A percentile compares a stretch with the other conserved stretches of the same genome.
These are phyloP conservation scores for Colletotrichum lindemuthianum DNA, from an alignment of 2,329 filamentous ascomycete genomes.

Conservation along the genomic window DNA sequence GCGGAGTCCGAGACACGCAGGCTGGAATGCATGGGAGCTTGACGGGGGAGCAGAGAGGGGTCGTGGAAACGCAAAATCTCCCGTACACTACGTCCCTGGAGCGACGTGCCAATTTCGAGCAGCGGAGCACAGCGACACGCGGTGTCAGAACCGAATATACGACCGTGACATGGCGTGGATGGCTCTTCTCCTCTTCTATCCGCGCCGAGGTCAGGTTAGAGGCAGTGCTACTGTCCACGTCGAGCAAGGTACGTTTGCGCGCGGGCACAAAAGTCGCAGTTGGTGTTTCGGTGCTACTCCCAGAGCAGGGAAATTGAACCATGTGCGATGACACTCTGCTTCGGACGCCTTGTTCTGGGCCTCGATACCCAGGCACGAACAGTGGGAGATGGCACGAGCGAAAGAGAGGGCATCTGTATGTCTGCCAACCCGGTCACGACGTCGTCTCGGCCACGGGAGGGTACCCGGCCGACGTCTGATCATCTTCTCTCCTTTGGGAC, in stretches of 20 bases:
- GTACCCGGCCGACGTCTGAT: background rate
- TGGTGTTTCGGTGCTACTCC: slow-evolving; percentile 30
- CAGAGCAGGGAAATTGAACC: slow-evolving; percentile 5
- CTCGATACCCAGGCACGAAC: too few species aligned
- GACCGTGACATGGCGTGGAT: slow-evolving; percentile 24
- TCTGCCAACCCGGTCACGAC: background rate
- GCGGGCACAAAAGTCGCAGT: slow-evolving; percentile 24
- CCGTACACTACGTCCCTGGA: background rate
- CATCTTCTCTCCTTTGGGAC: background rate
- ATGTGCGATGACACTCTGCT: background rate
- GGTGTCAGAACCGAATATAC: background rate
- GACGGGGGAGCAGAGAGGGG: slow-evolving; percentile 17
- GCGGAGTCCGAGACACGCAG: slow-evolving; percentile 27
- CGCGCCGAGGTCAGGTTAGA: too few species aligned
- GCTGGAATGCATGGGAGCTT: slow-evolving; percentile 26
- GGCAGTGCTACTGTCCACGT: too few species aligned
- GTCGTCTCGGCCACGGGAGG: background rate
- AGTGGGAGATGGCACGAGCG: too few species aligned
- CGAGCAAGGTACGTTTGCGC: background rate
- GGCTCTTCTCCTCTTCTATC: too few species aligned
- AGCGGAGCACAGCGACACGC: background rate
- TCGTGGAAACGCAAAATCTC: slow-evolving; percentile 21
- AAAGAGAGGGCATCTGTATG: slow-evolving; percentile 1
- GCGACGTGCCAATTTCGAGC: slow-evolving; percentile 10
- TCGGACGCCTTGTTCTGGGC: too few species aligned